Evolutionary conservation across 352 stramenopile species (phyloP).

Genomic region (Phytophthora macrochlamydospora): DNA sequence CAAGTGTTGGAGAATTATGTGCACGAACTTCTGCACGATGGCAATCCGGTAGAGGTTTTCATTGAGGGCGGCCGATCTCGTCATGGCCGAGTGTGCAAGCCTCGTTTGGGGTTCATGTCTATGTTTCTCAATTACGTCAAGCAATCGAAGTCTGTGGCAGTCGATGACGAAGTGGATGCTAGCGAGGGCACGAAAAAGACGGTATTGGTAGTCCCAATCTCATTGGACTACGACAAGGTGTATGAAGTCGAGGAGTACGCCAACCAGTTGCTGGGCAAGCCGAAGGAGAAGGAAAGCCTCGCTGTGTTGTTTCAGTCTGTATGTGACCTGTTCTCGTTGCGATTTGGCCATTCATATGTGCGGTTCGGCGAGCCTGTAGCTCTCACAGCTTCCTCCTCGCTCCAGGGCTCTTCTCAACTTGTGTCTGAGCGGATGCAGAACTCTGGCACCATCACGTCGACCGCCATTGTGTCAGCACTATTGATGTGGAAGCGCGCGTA

Average conservation of each 20-base stretch:
- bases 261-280: constrained; percentile 85
- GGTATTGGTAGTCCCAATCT: constrained; percentile 84
- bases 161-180: constrained; percentile 20
- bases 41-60: constrained; percentile 89
- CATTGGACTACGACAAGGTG: constrained; percentile 90
- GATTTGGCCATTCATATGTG: constrained; percentile 86
- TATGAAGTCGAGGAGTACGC: constrained; percentile 89
- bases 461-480: constrained; percentile 69
- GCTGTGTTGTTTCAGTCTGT: constrained; percentile 75
- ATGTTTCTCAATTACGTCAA: constrained; percentile 77
- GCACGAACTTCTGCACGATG: constrained; percentile 78
- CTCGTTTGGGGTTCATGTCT: constrained; percentile 69
- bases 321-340: constrained; percentile 71
- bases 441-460: constrained; percentile 77
- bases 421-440: constrained; percentile 79
- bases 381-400: constrained; percentile 50
- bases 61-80: constrained; percentile 87
- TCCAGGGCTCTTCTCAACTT: constrained; percentile 53
- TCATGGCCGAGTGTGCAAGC: constrained; percentile 78
- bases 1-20: constrained; percentile 88
- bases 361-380: constrained; percentile 77
- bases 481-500: constrained; percentile 82
- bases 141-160: constrained; percentile 5
- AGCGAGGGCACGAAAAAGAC: constrained; percentile 42
- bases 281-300: constrained; percentile 86